Base-by-base conservation (phyloP, 352 stramenopile genomes). In the Pythium aquatile region DNA sequence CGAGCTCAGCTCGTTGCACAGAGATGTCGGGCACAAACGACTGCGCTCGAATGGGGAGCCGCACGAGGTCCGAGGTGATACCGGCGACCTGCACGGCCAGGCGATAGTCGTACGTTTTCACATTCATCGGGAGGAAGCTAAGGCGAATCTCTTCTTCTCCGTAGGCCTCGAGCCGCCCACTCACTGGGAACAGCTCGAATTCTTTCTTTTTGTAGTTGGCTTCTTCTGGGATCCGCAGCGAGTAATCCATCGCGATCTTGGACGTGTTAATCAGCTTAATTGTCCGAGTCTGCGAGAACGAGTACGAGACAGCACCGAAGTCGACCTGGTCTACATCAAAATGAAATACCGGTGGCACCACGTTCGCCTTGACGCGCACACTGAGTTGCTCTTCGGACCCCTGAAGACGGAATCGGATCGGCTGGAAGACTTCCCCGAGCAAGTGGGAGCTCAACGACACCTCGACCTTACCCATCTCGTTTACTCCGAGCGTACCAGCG, bases 341-440 rank as follows among this genome's bases (percentile, higher is more conserved):
- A 48, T 95, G 83, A 54, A 98, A 97, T 9, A 97, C 96, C 9
- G 96, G 96, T 6, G 91, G 93, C 39, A 98, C 94, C 35, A 98
- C 91, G 14, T 76, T 76, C 28, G 93, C 93, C 47, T 96, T 97
- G 61, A 98, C 87, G 6, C 87, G 84, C 58, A 85, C 87, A 17
- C 55, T 62, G 1, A 98, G 69, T 39, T 90, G 76, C 7, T 98
- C 85, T 26, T 96, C 81, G 3, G 87, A 97, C 0, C 94, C 96
- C 13, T 90, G 74, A 13, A 98, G 78, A 1, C 75, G 65, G 56
- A 98, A 97, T 32, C 72, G 72, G 60, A 98, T 85, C 29, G 74
- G 69, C 35, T 98, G 73, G 30, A 88, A 93, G 24, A 95, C 86
- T 49, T 97, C 91, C 2, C 91, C 94, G 0, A 98, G 77, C 24